phyloP scores from a whole-genome alignment of 176 grass and related monocot species.

The Carex parvula region DNA sequence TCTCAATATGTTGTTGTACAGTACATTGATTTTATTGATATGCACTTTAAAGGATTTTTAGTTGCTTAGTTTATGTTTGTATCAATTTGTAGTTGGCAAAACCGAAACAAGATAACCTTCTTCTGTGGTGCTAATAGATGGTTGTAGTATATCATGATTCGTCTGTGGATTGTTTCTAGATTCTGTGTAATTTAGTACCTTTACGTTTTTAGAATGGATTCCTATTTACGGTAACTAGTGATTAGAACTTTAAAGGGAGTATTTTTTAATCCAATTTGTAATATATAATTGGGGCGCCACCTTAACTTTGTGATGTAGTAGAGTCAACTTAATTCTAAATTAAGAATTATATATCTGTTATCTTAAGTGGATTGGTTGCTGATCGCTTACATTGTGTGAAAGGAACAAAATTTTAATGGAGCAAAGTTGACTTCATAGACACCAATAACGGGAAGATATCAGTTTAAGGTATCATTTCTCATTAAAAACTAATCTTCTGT shows the following conservation, averaged over 20 bases:
- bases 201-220: neutral
- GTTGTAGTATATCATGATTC: neutral
- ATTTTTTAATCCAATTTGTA: neutral
- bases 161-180: neutral
- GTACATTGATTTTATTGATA: neutral
- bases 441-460: neutral
- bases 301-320: neutral
- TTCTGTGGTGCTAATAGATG: neutral
- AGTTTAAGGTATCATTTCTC: neutral
- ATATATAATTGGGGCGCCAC: neutral
- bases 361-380: neutral
- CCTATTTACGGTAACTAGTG: neutral
- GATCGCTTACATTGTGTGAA: neutral
- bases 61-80: slow-evolving; percentile 14
- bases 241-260: neutral
- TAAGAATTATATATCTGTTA: neutral
- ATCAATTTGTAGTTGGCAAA: slow-evolving; percentile 11
- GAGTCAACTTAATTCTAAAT: neutral
- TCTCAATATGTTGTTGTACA: slow-evolving; percentile 8
- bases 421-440: neutral
- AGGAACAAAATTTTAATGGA: neutral
- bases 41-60: neutral
- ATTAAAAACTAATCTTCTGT: neutral
- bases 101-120: neutral
- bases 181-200: neutral